Evolutionary conservation across 345 rosid species (phyloP).

Genomic region (Eucalyptus marginata): DNA sequence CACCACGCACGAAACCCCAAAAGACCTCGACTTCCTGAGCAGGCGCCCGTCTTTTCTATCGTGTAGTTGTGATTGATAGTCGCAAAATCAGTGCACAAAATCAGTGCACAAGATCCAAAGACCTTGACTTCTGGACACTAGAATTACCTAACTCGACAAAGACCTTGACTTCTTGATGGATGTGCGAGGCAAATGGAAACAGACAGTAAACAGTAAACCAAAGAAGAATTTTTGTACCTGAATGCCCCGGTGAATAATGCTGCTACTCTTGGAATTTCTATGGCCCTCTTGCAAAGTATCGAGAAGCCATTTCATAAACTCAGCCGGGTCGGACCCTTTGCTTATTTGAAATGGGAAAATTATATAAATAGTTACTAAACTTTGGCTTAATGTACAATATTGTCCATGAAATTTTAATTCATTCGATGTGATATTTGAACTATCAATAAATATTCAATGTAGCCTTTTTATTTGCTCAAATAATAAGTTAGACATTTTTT

Average conservation of each 20-base stretch:
- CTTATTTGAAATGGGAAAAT: not conserved
- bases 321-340: not conserved
- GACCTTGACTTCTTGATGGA: not conserved
- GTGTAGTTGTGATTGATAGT: too few relatives aligned
- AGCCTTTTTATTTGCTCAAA: not conserved
- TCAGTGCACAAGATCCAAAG: too few relatives aligned
- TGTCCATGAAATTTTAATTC: accelerated
- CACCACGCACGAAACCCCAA: too few relatives aligned
- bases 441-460: accelerated
- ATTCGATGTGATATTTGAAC: too few relatives aligned
- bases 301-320: not conserved
- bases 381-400: accelerated
- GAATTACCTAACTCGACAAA: too few relatives aligned
- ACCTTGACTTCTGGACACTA: too few relatives aligned
- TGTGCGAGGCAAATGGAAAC: not conserved
- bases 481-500: too few relatives aligned
- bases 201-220: not conserved
- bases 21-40: too few relatives aligned
- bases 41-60: too few relatives aligned
- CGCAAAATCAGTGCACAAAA: too few relatives aligned
- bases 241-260: not conserved
- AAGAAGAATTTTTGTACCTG: not conserved
- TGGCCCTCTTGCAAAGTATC: too few relatives aligned
- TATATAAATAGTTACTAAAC: not conserved
- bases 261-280: too few relatives aligned